phyloP scores from a whole-genome alignment of 805 yeast genomes.

The Starmera pachycereana region DNA sequence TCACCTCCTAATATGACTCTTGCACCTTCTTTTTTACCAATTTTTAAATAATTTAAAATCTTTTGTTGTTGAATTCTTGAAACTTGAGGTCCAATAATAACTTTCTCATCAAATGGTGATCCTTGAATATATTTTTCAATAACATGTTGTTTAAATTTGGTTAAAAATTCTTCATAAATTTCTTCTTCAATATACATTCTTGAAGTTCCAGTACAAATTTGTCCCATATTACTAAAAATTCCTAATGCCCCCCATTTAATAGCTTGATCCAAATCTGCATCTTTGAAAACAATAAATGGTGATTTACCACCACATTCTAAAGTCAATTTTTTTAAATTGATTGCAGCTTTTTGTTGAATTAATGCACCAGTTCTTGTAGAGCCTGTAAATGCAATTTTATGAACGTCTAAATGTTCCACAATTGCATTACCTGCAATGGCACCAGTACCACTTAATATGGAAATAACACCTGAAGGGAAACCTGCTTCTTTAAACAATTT shows the following conservation, averaged over 20 bases:
- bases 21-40: slow-evolving; percentile 46
- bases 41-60: slow-evolving; percentile 33
- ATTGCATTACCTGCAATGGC: slow-evolving; percentile 35
- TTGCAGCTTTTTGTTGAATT: slow-evolving; percentile 31
- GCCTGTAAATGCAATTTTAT: slow-evolving; percentile 47
- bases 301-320: slow-evolving; percentile 47
- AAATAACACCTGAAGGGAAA: slow-evolving; percentile 41
- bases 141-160: slow-evolving; percentile 26
- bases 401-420: slow-evolving; percentile 33
- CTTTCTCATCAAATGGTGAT: slow-evolving; percentile 31
- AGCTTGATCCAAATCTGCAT: slow-evolving; percentile 36
- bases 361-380: slow-evolving; percentile 38
- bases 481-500: slow-evolving; percentile 33
- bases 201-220: slow-evolving; percentile 56
- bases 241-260: slow-evolving; percentile 44
- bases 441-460: slow-evolving; percentile 36
- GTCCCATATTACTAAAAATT: slow-evolving; percentile 52
- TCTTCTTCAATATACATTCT: slow-evolving; percentile 47
- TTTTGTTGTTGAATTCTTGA: slow-evolving; percentile 38
- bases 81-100: slow-evolving; percentile 45
- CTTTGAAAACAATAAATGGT: slow-evolving; percentile 36
- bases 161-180: slow-evolving; percentile 39
- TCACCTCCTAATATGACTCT: slow-evolving; percentile 36
- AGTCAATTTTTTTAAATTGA: slow-evolving; percentile 36
- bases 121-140: slow-evolving; percentile 31